Conservation (phyloP, 352 stramenopile genomes). For the Phytophthora sp. region DNA sequence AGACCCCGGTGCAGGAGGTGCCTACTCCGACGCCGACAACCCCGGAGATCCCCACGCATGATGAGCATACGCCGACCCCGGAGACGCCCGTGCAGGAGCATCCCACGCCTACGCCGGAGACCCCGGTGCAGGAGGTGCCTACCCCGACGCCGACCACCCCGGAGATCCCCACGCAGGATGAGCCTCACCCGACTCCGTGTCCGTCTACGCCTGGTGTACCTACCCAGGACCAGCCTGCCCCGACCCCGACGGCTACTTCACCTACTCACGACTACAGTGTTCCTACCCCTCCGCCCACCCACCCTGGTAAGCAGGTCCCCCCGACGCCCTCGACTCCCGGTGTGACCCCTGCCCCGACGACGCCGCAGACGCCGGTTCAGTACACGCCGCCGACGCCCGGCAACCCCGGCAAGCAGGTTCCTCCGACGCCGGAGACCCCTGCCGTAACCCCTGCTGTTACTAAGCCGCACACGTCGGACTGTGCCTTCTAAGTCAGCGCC, state of each 20-base stretch:
- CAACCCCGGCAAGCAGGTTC: slow-evolving; percentile 3
- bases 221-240: not conserved
- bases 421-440: slow-evolving; percentile 8
- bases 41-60: not conserved
- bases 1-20: not conserved
- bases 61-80: not conserved
- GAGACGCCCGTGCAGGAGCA: slow-evolving; percentile 1
- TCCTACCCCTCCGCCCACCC: not conserved
- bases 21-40: not conserved
- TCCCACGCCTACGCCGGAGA: slow-evolving; percentile 1
- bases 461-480: slow-evolving; percentile 25
- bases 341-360: slow-evolving; percentile 9
- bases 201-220: not conserved
- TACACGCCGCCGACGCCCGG: slow-evolving; percentile 5
- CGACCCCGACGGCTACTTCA: not conserved
- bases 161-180: not conserved
- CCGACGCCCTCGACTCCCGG: not conserved
- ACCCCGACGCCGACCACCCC: not conserved
- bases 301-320: not conserved
- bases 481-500: slow-evolving; percentile 13
- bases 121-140: not conserved
- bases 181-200: not conserved
- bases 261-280: not conserved
- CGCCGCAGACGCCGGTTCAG: slow-evolving; percentile 3
- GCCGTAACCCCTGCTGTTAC: slow-evolving; percentile 17